phyloP scores from a whole-genome alignment of 2,329 filamentous ascomycete species.

The Ceratocystis lukuohia region DNA sequence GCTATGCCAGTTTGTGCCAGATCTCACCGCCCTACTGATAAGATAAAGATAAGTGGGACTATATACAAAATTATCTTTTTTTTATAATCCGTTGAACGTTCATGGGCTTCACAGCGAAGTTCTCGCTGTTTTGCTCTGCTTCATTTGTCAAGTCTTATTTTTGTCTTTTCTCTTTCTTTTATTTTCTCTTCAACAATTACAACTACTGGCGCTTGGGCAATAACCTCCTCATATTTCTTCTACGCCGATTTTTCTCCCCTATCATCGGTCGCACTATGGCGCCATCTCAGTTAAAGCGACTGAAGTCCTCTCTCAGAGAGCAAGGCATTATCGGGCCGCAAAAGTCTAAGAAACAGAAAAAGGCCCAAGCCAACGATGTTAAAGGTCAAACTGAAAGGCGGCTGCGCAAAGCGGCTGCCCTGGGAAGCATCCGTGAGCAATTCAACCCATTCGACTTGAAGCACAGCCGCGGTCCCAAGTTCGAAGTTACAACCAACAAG shows the following conservation, averaged over 20 bases:
- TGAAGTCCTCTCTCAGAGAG: constrained; percentile 80
- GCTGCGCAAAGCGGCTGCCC: constrained; percentile 59
- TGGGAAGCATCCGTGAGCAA: constrained; percentile 79
- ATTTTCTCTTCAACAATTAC: background rate
- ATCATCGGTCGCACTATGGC: constrained; percentile 49
- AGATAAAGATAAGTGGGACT: constrained; percentile 22
- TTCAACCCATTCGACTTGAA: constrained; percentile 98
- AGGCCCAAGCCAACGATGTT: constrained; percentile 54
- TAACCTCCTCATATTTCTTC: background rate
- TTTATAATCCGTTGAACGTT: background rate
- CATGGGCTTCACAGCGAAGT: background rate
- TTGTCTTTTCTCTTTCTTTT: background rate
- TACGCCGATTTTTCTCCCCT: background rate
- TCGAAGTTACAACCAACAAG: constrained; percentile 62
- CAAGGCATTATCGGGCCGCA: constrained; percentile 84
- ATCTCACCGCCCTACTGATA: constrained; percentile 21
- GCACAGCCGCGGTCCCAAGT: constrained; percentile 66
- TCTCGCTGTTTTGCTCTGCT: background rate
- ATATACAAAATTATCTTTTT: constrained; percentile 22
- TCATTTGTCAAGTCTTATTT: background rate
- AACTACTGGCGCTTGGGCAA: background rate
- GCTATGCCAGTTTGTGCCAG: constrained; percentile 4
- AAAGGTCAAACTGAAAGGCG: constrained; percentile 57
- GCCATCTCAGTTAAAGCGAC: constrained; percentile 87
- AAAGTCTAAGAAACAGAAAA: constrained; percentile 89